Evolutionary conservation across 306 rosid species (phyloP).

Genomic region (Inga leiocalycina): DNA sequence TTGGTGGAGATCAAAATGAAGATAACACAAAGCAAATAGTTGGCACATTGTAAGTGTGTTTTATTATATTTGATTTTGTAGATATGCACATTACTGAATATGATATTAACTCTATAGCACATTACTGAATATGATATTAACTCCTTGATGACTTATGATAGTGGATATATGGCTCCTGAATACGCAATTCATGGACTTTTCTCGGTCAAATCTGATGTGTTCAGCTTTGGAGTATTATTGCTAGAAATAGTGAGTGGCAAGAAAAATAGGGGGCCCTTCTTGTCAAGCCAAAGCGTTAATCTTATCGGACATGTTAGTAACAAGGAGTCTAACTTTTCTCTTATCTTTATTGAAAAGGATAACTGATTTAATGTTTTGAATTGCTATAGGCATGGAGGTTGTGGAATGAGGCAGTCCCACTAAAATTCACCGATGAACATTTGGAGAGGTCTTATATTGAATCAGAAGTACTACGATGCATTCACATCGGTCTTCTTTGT

Average conservation of each 20-base stretch:
- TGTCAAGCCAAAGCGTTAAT: not conserved
- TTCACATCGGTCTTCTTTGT: no score
- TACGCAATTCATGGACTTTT: not conserved
- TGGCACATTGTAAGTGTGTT: conserved; percentile 13
- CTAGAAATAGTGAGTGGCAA: conserved; percentile 28
- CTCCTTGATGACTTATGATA: not conserved
- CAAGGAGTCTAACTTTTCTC: no score
- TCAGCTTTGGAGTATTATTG: conserved; percentile 1
- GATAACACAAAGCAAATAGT: not conserved
- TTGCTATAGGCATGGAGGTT: not conserved
- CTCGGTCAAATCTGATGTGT: not conserved
- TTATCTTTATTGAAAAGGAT: no score
- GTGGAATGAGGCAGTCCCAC: no score
- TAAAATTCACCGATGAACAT: no score
- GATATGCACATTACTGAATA: not conserved
- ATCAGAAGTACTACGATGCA: no score
- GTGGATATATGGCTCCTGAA: conserved; percentile 15
- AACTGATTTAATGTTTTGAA: no score
- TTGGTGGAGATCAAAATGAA: not conserved
- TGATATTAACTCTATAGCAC: no score
- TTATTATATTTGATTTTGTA: not conserved
- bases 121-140: not conserved
- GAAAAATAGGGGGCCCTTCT: not conserved
- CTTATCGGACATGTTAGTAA: conserved; percentile 22
- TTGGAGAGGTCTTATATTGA: no score